These are phyloP conservation scores for Auriscalpium vulgare DNA, from an alignment of 768 basidiomycete genomes.

Conservation along the genomic window DNA sequence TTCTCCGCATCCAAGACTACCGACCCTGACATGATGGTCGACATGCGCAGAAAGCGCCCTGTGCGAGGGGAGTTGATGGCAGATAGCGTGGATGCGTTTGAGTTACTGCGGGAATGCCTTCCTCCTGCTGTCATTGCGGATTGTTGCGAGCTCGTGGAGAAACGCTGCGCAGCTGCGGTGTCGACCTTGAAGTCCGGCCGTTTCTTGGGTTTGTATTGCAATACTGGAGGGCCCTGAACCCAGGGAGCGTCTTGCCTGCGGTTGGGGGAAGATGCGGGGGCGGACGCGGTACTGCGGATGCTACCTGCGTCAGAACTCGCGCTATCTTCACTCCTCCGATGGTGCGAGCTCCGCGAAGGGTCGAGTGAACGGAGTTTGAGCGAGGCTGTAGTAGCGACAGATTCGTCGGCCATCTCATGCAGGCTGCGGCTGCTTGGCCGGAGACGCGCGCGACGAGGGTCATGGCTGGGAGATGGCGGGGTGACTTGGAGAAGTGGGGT, in stretches of 20 bases:
- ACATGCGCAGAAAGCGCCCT: neutral
- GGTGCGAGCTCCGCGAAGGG: neutral
- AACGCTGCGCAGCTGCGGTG: neutral
- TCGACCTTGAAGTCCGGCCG: neutral
- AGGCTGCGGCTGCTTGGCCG: neutral
- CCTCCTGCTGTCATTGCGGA: neutral
- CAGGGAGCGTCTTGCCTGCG: too few species aligned
- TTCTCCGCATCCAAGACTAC: neutral
- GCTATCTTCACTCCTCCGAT: conserved; percentile 1
- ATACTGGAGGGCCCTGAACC: too few species aligned
- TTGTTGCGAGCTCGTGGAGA: neutral
- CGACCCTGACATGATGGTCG: neutral
- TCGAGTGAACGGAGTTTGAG: too few species aligned
- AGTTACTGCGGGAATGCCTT: neutral
- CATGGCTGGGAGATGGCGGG: neutral
- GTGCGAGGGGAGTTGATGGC: neutral
- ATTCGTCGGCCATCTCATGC: neutral
- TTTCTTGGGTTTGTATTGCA: neutral
- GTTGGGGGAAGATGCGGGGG: neutral
- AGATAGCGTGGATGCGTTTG: neutral
- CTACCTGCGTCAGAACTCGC: neutral
- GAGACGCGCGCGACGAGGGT: neutral
- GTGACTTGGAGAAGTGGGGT: conserved; percentile 4
- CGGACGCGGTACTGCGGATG: neutral
- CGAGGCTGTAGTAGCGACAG: too few species aligned